A percentile compares a stretch with the other conserved stretches of the same genome.
Evolutionary conservation across 352 stramenopile species (phyloP).

Genomic region (Phytophthora agathidicida): DNA sequence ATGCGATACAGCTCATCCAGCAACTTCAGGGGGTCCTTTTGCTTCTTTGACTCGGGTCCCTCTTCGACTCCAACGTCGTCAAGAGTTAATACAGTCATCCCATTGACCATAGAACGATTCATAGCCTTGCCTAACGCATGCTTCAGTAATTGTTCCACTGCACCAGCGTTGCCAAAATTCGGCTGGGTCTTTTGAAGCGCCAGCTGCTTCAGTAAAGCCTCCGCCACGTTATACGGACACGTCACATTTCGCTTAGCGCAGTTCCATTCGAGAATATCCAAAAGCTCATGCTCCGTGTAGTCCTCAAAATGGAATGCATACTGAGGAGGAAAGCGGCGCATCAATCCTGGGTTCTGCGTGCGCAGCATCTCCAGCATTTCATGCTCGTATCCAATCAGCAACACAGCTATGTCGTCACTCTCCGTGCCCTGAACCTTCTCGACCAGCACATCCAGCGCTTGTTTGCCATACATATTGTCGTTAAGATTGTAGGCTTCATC

Average conservation of each 20-base stretch:
- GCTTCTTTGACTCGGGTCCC: background rate
- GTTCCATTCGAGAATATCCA: slow-evolving; percentile 70
- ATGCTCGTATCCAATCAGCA: slow-evolving; percentile 90
- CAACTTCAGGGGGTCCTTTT: slow-evolving; percentile 50
- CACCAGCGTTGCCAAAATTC: slow-evolving; percentile 93
- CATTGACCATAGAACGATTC: slow-evolving; percentile 46
- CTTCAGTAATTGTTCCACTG: slow-evolving; percentile 86
- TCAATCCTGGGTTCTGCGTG: slow-evolving; percentile 88
- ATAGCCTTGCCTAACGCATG: slow-evolving; percentile 70
- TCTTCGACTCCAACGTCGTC: slow-evolving; percentile 56
- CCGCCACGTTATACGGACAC: slow-evolving; percentile 55
- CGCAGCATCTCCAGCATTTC: slow-evolving; percentile 93
- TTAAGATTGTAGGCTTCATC: slow-evolving; percentile 95
- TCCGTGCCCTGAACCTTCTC: slow-evolving; percentile 91
- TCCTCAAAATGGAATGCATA: slow-evolving; percentile 94
- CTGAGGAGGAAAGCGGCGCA: slow-evolving; percentile 85
- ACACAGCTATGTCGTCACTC: slow-evolving; percentile 91
- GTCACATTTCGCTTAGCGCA: slow-evolving; percentile 56
- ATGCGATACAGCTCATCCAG: slow-evolving; percentile 68
- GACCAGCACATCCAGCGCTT: slow-evolving; percentile 89
- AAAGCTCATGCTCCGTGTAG: slow-evolving; percentile 86
- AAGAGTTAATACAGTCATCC: slow-evolving; percentile 45
- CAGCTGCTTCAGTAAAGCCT: slow-evolving; percentile 64
- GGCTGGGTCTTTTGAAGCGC: slow-evolving; percentile 68
- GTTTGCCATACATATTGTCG: slow-evolving; percentile 66